Conservation (phyloP, 2,329 filamentous ascomycete species). For the Aspergillus ochraceus region DNA sequence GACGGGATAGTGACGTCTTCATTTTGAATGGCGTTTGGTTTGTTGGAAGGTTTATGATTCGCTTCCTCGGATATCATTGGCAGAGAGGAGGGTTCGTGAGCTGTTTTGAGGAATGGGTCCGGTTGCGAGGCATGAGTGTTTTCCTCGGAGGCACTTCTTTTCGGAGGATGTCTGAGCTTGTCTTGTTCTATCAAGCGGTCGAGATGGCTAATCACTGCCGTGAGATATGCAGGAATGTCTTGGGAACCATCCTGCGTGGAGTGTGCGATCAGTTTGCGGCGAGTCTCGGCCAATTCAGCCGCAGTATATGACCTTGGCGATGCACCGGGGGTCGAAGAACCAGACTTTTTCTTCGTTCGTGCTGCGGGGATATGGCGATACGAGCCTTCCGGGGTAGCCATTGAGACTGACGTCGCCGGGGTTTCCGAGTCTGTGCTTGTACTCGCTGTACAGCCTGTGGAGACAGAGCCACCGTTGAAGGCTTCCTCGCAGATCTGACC, state of each 20-base stretch:
- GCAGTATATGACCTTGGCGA: slow-evolving; percentile 54
- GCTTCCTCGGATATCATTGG: slow-evolving; percentile 55
- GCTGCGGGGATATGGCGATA: slow-evolving; percentile 15
- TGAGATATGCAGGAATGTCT: slow-evolving; percentile 52
- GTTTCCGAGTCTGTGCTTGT: slow-evolving; percentile 49
- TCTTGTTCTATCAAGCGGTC: slow-evolving; percentile 56
- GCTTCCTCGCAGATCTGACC: slow-evolving; percentile 90
- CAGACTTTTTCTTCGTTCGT: slow-evolving; percentile 40
- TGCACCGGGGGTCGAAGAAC: slow-evolving; percentile 38
- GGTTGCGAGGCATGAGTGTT: slow-evolving; percentile 8
- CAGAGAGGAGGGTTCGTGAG: slow-evolving; percentile 32
- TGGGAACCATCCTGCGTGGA: slow-evolving; percentile 46
- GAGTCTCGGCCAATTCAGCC: slow-evolving; percentile 58
- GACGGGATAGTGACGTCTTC: slow-evolving; percentile 3
- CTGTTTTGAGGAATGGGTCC: slow-evolving; percentile 18
- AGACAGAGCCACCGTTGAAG: slow-evolving; percentile 70
- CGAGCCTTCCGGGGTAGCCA: slow-evolving; percentile 31
- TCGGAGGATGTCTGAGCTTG: slow-evolving; percentile 12
- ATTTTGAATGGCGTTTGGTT: slow-evolving; percentile 11
- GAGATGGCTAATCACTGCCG: slow-evolving; percentile 61
- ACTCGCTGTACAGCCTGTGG: slow-evolving; percentile 50
- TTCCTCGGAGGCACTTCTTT: slow-evolving; percentile 1
- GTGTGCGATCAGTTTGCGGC: slow-evolving; percentile 56
- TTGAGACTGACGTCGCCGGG: slow-evolving; percentile 49
- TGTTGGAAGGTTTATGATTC: slow-evolving; percentile 16